Percentiles rank a stretch among this genome's conserved stretches.
These are phyloP conservation scores for Yamagishiella unicocca DNA, from an alignment of 139 green algal genomes.

Conservation along the genomic window DNA sequence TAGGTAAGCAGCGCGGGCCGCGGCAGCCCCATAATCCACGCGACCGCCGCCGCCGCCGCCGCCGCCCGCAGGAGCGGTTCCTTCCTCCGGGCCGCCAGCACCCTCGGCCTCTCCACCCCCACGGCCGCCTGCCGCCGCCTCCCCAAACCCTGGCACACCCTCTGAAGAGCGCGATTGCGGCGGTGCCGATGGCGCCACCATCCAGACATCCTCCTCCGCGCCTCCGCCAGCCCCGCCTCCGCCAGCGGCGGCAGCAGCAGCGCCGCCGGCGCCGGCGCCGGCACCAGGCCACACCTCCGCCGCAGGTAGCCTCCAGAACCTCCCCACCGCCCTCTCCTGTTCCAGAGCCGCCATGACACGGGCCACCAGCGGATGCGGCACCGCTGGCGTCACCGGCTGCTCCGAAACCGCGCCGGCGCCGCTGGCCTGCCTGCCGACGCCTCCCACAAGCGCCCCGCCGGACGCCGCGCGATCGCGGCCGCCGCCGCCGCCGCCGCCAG, in stretches of 20 bases:
- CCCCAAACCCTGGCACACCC: not conserved
- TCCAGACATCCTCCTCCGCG: constrained; percentile 14
- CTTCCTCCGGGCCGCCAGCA: not conserved
- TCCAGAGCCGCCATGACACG: constrained; percentile 18
- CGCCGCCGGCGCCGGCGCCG: not conserved
- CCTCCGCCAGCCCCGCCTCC: not conserved
- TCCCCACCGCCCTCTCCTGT: not conserved
- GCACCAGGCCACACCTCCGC: not conserved
- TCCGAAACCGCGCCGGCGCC: not conserved
- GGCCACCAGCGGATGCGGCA: not conserved
- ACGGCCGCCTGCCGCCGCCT: not conserved
- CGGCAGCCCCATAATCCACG: not conserved
- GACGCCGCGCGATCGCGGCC: not conserved
- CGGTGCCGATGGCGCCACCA: not conserved
- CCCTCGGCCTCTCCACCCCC: not conserved
- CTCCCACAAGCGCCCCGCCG: not conserved
- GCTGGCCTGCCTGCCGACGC: not conserved
- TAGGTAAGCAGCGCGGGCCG: not conserved
- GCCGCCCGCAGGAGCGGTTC: not conserved
- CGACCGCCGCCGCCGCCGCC: not conserved
- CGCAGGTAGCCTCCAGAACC: constrained; percentile 14
- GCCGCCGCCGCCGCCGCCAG: not conserved
- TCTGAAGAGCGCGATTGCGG: not conserved
- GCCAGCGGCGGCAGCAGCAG: not conserved
- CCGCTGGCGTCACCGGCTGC: not conserved